A percentile compares a stretch with the other conserved stretches of the same genome.
These are phyloP conservation scores for Dissoconium aciculare DNA, from an alignment of 2,329 filamentous ascomycete genomes.

Conservation along the genomic window DNA sequence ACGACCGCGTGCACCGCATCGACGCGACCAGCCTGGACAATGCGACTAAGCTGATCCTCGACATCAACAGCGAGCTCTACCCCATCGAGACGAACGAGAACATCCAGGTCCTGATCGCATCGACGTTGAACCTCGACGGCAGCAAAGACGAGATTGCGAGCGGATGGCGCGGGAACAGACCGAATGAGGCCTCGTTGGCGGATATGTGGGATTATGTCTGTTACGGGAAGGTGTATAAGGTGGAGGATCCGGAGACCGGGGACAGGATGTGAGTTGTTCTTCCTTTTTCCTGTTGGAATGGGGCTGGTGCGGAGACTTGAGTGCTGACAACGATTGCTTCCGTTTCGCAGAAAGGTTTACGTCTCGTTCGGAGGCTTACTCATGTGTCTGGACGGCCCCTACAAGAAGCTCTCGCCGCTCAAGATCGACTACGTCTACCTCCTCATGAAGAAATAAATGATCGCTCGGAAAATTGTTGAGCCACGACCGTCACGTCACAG, in stretches of 20 bases:
- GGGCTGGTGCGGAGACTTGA: too few species aligned
- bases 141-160: conserved; percentile 36
- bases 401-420: conserved; percentile 85
- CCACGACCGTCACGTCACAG: conserved; percentile 3
- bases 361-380: conserved; percentile 86
- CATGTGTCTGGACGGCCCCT: conserved; percentile 81
- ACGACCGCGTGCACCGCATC: conserved; percentile 86
- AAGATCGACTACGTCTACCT: conserved; percentile 90
- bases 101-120: conserved; percentile 68
- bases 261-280: conserved; percentile 61
- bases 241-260: conserved; percentile 60
- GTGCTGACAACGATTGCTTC: conserved; percentile 1
- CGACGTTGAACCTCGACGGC: conserved; percentile 75
- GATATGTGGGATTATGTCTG: conserved; percentile 81
- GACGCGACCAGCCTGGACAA: conserved; percentile 60
- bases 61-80: conserved; percentile 90
- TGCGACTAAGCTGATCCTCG: conserved; percentile 63
- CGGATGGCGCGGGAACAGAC: conserved; percentile 58
- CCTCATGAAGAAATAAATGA: conserved; percentile 66
- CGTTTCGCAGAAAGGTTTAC: conserved; percentile 61
- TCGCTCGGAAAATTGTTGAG: too few species aligned
- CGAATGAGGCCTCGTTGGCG: conserved; percentile 46
- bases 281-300: too few species aligned
- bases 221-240: conserved; percentile 77
- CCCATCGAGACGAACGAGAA: conserved; percentile 59